Evolutionary conservation across 2,329 filamentous ascomycete genomes (phyloP).

Genomic region (Pleoardoris graminearum): DNA sequence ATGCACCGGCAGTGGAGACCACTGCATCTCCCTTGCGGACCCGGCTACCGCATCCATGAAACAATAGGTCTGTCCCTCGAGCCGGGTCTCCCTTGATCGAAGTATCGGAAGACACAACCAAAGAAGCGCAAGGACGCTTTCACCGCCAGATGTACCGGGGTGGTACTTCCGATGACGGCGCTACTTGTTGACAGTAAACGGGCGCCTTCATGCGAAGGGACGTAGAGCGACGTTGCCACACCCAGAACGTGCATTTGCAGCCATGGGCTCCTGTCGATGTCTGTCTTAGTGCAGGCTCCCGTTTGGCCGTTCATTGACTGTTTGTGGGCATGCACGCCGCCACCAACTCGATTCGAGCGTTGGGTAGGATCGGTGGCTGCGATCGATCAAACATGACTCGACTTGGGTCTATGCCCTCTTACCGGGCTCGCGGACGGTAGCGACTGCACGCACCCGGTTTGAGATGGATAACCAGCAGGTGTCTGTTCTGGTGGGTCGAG

Average conservation of each 20-base stretch:
- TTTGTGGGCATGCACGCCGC: conserved; percentile 17
- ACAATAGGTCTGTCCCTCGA: conserved; percentile 3
- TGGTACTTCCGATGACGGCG: conserved; percentile 19
- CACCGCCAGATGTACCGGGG: conserved; percentile 19
- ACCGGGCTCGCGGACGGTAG: conserved; percentile 27
- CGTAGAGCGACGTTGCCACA: conserved; percentile 28
- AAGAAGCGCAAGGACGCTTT: conserved; percentile 11
- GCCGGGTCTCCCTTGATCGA: conserved; percentile 7
- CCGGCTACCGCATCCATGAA: conserved; percentile 8
- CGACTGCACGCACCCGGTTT: conserved; percentile 25
- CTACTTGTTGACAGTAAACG: conserved; percentile 21
- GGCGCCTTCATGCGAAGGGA: conserved; percentile 17
- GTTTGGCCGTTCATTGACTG: conserved; percentile 9
- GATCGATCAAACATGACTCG: conserved; percentile 23
- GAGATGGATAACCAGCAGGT: conserved; percentile 14
- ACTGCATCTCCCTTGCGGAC: conserved; percentile 5
- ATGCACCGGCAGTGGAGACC: not conserved
- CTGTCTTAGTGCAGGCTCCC: conserved; percentile 16
- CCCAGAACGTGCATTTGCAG: conserved; percentile 31
- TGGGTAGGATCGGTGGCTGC: conserved; percentile 29
- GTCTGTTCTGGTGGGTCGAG: conserved; percentile 20
- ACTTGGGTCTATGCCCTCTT: conserved; percentile 20
- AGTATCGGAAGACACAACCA: not conserved
- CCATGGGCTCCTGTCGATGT: not conserved
- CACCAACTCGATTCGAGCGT: conserved; percentile 23